Evolutionary conservation across 805 yeast species (phyloP).

Genomic region (Lachancea sp.): DNA sequence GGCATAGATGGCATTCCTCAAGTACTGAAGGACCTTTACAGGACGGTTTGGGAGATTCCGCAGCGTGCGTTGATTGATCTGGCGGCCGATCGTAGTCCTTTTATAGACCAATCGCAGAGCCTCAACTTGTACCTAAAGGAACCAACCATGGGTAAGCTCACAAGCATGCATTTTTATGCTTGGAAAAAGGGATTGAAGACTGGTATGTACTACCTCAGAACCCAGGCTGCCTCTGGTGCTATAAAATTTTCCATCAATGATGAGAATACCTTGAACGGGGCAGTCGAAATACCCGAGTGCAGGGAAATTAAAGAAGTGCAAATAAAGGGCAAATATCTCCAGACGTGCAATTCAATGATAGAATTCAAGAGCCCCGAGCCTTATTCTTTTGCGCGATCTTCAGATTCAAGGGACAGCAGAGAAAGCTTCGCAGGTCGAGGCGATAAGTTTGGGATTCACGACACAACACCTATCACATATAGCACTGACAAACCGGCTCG

Average conservation of each 20-base stretch:
- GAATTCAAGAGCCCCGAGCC: background rate
- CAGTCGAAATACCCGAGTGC: slow-evolving; percentile 23
- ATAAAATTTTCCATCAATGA: slow-evolving; percentile 77
- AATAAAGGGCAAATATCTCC: slow-evolving; percentile 18
- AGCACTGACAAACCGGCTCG: slow-evolving; percentile 89
- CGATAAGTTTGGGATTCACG: slow-evolving; percentile 69
- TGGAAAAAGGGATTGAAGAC: slow-evolving; percentile 97
- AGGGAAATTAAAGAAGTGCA: slow-evolving; percentile 5
- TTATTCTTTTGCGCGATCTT: background rate
- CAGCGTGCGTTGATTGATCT: slow-evolving; percentile 77
- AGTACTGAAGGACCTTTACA: slow-evolving; percentile 68
- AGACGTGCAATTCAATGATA: slow-evolving; percentile 9
- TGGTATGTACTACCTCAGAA: slow-evolving; percentile 93
- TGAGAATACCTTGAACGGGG: slow-evolving; percentile 49
- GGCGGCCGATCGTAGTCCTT: slow-evolving; percentile 80
- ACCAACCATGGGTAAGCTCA: slow-evolving; percentile 92
- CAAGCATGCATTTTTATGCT: slow-evolving; percentile 95
- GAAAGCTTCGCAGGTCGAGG: slow-evolving; percentile 26
- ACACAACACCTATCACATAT: slow-evolving; percentile 86
- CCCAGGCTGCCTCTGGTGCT: slow-evolving; percentile 95
- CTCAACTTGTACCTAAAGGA: slow-evolving; percentile 76
- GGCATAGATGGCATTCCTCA: slow-evolving; percentile 62
- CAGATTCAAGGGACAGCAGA: background rate
- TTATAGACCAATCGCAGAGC: slow-evolving; percentile 86
- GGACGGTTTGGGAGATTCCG: slow-evolving; percentile 93